phyloP scores from a whole-genome alignment of 495 filamentous ascomycete species.

The Penicillium cosmopolitanum region DNA sequence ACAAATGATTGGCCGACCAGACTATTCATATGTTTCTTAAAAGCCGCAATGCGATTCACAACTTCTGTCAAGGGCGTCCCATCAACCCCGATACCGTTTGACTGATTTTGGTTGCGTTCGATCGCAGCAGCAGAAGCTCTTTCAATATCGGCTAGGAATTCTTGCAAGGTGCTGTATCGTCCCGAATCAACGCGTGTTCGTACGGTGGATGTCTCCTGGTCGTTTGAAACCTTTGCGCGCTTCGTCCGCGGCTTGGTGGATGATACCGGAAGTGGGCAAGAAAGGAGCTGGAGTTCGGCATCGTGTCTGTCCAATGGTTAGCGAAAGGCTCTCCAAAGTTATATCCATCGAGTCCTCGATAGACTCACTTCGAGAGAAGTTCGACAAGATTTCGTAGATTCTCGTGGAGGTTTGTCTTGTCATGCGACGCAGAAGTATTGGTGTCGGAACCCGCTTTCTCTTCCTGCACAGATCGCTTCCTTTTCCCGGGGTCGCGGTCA shows the following conservation, averaged over 20 bases:
- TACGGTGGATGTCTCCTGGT: conserved; percentile 45
- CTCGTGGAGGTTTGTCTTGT: conserved; percentile 44
- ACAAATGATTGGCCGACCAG: conserved; percentile 47
- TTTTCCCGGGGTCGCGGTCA: conserved; percentile 47
- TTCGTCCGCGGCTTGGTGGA: conserved; percentile 51
- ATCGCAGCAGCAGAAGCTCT: conserved; percentile 49
- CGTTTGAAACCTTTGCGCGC: conserved; percentile 49
- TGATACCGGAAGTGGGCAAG: conserved; percentile 45
- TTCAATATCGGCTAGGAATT: conserved; percentile 54
- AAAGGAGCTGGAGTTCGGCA: conserved; percentile 46
- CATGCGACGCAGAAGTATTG: conserved; percentile 31
- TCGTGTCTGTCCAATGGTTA: conserved; percentile 43
- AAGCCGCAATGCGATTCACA: conserved; percentile 46
- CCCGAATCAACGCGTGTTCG: conserved; percentile 43
- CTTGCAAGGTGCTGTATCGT: conserved; percentile 50
- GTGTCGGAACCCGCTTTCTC: conserved; percentile 38
- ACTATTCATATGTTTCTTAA: conserved; percentile 55
- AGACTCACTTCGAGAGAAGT: conserved; percentile 42
- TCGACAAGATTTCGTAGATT: conserved; percentile 45
- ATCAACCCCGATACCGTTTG: conserved; percentile 34
- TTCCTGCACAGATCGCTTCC: conserved; percentile 51
- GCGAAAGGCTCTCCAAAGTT: conserved; percentile 1
- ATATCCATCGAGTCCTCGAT: background rate
- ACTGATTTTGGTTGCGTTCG: conserved; percentile 45
- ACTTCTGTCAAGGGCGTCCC: conserved; percentile 42